These are phyloP conservation scores for Galeopsis tetrahit DNA, from an alignment of 257 asterid genomes.

Conservation along the genomic window DNA sequence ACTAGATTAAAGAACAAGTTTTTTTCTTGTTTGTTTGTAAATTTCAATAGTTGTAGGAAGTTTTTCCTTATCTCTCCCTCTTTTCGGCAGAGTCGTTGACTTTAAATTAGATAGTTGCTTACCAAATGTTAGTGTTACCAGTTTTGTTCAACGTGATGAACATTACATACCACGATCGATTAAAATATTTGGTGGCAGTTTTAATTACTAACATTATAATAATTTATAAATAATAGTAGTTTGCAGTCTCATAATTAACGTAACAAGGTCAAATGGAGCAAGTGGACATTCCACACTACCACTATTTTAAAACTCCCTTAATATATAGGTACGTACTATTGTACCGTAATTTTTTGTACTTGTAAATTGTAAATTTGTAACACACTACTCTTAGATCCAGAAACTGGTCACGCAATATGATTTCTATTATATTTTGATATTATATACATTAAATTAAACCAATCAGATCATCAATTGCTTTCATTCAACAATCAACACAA, in stretches of 20 bases:
- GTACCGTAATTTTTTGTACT: neutral
- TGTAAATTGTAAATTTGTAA: neutral
- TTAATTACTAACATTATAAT: neutral
- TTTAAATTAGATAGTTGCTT: slow-evolving; percentile 8
- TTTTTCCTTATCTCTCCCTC: neutral
- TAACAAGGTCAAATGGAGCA: slow-evolving; percentile 18
- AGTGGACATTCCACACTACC: neutral
- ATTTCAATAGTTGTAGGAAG: too few species aligned
- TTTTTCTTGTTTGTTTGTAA: too few species aligned
- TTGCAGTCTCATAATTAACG: neutral
- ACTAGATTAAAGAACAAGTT: too few species aligned
- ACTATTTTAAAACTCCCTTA: neutral
- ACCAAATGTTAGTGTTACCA: slow-evolving; percentile 17
- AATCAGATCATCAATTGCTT: neutral
- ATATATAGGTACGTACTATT: too few species aligned
- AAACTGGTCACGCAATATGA: too few species aligned
- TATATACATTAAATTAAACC: neutral
- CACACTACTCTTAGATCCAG: neutral
- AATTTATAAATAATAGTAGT: too few species aligned
- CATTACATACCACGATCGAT: neutral
- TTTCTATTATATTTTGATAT: too few species aligned
- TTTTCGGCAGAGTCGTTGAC: slow-evolving; percentile 2
- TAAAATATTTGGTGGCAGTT: neutral
- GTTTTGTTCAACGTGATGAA: slow-evolving; percentile 10
- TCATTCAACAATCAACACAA: neutral